Base-by-base conservation (phyloP, 768 basidiomycete genomes). In the Boletus reticulatus region DNA sequence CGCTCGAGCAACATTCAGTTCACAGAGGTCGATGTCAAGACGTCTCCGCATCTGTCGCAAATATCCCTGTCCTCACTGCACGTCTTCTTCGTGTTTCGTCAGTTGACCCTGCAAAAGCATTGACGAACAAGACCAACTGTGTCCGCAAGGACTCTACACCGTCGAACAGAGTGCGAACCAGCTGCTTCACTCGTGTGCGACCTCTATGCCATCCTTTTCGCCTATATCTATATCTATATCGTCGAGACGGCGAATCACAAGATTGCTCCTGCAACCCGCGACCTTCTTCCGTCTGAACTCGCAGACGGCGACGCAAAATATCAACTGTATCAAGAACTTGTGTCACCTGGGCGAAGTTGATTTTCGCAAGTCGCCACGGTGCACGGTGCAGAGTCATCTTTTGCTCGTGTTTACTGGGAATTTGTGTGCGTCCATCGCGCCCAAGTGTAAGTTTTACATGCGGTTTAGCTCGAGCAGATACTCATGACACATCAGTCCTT, bases 121-220 rank as follows among this genome's bases (percentile, higher is more conserved):
- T 96, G 51, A 92, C 90, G 14, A 93, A 92, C 72, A 88, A 84
- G 77, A 92, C n/a, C n/a, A n/a, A n/a, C n/a, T n/a, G n/a, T n/a
- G n/a, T n/a, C n/a, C n/a, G n/a, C n/a, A n/a, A n/a, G n/a, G 95
- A 65, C 73, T 94, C 4, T 92, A 87, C 66, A 92, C 89, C 60
- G 82, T 85, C 16, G 80, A 85, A 57, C 89, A 88, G 32, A 32
- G 32, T 32, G 32, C 32, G 9, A 8, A 9, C 12, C 32, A 32
- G 32, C 32, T 32, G 32, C 8, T 32, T 32, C 32, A 8, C 32
- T 4, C 32, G 5, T 32, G 32, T 12, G 12, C 12, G 32, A 32
- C 12, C 32, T 32, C 32, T 32, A 32, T 32, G 32, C 32, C 32
- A 32, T 32, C 32, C 32, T 32, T 32, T 32, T 32, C 32, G 32